phyloP scores from a whole-genome alignment of 768 basidiomycete genomes.

The Phlebiopsis flavidoalba region DNA sequence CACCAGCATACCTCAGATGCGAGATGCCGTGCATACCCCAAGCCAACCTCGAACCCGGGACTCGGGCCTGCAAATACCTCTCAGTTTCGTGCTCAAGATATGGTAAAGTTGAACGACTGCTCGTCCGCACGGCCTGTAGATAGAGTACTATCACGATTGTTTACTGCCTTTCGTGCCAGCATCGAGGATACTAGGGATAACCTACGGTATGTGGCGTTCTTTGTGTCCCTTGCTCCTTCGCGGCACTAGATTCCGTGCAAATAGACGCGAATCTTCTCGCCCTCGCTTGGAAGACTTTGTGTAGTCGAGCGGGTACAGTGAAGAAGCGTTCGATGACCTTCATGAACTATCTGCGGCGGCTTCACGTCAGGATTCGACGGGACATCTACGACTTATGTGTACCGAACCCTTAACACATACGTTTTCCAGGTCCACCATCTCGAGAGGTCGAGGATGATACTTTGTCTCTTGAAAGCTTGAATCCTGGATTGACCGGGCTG shows the following conservation, averaged over 20 bases:
- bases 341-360: neutral
- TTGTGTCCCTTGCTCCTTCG: neutral
- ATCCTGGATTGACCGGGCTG: too few relatives aligned
- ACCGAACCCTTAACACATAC: too few relatives aligned
- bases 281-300: neutral
- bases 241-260: neutral
- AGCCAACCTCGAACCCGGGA: neutral
- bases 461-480: too few relatives aligned
- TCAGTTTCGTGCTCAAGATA: neutral
- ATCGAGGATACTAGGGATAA: neutral
- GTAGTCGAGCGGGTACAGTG: neutral
- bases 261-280: neutral
- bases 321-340: neutral
- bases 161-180: too few relatives aligned
- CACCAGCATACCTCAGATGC: neutral
- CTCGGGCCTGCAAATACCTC: neutral
- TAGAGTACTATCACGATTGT: neutral
- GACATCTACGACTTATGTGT: too few relatives aligned
- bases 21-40: neutral
- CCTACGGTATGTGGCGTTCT: neutral
- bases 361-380: too few relatives aligned
- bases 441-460: too few relatives aligned
- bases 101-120: neutral
- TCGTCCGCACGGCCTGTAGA: neutral
- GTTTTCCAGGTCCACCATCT: too few relatives aligned